phyloP scores from a whole-genome alignment of 1,284 basidiomycete genomes.

The Marasmius fiardii region DNA sequence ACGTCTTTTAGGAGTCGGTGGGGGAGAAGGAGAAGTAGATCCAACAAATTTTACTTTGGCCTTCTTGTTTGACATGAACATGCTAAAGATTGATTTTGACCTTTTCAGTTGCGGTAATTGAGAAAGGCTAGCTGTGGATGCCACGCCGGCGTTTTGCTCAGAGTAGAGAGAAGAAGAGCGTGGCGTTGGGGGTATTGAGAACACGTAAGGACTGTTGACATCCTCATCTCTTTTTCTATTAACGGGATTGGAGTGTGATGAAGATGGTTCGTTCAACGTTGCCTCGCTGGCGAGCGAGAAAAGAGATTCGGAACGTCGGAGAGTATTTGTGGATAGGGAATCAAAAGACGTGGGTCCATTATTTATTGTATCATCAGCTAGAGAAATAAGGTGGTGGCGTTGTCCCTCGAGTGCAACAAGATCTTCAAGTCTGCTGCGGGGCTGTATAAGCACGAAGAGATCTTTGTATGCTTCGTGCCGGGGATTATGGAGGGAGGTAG shows the following conservation, averaged over 20 bases:
- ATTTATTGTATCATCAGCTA: conserved; percentile 17
- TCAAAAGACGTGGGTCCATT: conserved; percentile 7
- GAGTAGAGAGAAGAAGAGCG: neutral
- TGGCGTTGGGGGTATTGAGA: neutral
- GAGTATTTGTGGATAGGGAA: conserved; percentile 6
- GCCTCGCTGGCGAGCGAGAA: neutral
- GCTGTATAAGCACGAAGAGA: conserved; percentile 72
- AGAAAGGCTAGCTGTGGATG: neutral
- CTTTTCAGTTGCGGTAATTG: neutral
- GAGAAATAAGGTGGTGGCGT: conserved; percentile 46
- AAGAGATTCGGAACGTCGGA: neutral
- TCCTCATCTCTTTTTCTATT: neutral
- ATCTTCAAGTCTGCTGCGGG: conserved; percentile 68
- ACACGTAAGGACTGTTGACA: neutral
- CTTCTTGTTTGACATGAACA: conserved; percentile 7
- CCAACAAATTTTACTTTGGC: conserved; percentile 9
- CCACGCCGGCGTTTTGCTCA: neutral
- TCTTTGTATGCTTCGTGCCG: conserved; percentile 71
- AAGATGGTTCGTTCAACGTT: neutral
- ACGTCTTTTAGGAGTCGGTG: conserved; percentile 10
- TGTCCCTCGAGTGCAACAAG: conserved; percentile 60
- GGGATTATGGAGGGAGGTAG: conserved; percentile 67
- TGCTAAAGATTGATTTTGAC: conserved; percentile 3
- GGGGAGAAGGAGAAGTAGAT: conserved; percentile 6
- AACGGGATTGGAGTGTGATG: neutral